A percentile compares a stretch with the other conserved stretches of the same genome.
These are phyloP conservation scores for Entoloma clypeatum DNA, from an alignment of 1,284 basidiomycete genomes.

Conservation along the genomic window DNA sequence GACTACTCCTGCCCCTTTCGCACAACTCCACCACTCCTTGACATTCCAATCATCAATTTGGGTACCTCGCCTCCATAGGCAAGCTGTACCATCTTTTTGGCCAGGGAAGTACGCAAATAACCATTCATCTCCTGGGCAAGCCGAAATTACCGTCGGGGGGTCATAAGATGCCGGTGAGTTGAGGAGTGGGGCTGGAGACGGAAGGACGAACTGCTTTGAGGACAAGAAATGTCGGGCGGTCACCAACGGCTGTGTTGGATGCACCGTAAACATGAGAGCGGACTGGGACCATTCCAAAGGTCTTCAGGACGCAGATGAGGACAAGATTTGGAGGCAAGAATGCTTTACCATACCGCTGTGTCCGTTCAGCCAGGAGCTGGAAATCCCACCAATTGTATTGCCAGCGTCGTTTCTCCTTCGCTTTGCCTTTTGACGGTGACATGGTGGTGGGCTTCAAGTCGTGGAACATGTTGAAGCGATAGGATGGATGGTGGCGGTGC, in stretches of 20 bases:
- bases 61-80: conserved; percentile 58
- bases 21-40: conserved; percentile 53
- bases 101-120: conserved; percentile 75
- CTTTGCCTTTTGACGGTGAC: conserved; percentile 55
- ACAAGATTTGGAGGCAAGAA: conserved; percentile 1
- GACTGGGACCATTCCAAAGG: conserved; percentile 67
- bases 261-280: conserved; percentile 64
- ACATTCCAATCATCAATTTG: conserved; percentile 61
- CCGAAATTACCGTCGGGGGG: conserved; percentile 59
- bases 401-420: conserved; percentile 52
- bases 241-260: conserved; percentile 55
- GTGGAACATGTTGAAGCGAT: conserved; percentile 20
- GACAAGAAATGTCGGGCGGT: conserved; percentile 67
- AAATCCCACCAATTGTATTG: conserved; percentile 72
- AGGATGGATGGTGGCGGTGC: conserved; percentile 14
- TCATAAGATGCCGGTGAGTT: conserved; percentile 46
- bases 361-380: conserved; percentile 53
- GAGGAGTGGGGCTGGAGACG: conserved; percentile 46
- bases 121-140: conserved; percentile 56
- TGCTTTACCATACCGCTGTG: conserved; percentile 42
- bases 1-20: conserved; percentile 53
- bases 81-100: conserved; percentile 52
- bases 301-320: conserved; percentile 32
- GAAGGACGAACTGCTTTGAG: conserved; percentile 56
- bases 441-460: conserved; percentile 26